Percentiles rank a stretch among this genome's conserved stretches.
These are phyloP conservation scores for Phaseolus coccineus DNA, from an alignment of 331 rosid species.

Conservation along the genomic window DNA sequence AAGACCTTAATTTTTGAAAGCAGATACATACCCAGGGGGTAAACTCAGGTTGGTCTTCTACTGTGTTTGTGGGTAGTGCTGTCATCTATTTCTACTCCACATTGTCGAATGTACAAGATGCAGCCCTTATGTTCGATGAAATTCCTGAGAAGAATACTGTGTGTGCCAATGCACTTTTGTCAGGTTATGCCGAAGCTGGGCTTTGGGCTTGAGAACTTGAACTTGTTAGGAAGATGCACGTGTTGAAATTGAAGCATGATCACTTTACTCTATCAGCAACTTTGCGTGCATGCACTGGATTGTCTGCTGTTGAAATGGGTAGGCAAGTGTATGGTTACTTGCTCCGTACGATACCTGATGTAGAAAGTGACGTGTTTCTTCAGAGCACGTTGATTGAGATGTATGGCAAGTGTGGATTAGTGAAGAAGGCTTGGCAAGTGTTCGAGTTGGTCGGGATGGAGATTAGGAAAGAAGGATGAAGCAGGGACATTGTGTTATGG, in stretches of 20 bases:
- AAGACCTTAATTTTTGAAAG: constrained; percentile 52
- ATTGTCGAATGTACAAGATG: constrained; percentile 52
- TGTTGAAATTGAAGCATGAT: constrained; percentile 63
- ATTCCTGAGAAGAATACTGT: constrained; percentile 69
- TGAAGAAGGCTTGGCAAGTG: constrained; percentile 64
- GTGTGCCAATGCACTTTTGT: constrained; percentile 74
- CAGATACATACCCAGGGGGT: constrained; percentile 61
- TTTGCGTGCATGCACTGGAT: constrained; percentile 69
- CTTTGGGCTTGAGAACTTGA: constrained; percentile 66
- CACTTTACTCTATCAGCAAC: constrained; percentile 73
- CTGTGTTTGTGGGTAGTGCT: constrained; percentile 82
- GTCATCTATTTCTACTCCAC: constrained; percentile 63
- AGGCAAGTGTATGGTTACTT: constrained; percentile 68
- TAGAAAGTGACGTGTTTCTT: constrained; percentile 64
- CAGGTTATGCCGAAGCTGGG: constrained; percentile 69
- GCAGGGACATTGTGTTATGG: constrained; percentile 71
- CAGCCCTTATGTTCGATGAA: constrained; percentile 73
- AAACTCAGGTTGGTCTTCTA: constrained; percentile 74
- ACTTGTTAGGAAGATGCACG: constrained; percentile 63
- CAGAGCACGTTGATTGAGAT: constrained; percentile 74
- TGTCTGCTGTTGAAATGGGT: constrained; percentile 68
- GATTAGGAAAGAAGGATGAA: constrained; percentile 44
- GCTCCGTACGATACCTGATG: constrained; percentile 50
- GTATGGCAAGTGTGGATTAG: constrained; percentile 81
- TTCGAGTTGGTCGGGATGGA: constrained; percentile 62